phyloP scores from a whole-genome alignment of 352 stramenopile species.

The Thalassiosira livingstoniorum region DNA sequence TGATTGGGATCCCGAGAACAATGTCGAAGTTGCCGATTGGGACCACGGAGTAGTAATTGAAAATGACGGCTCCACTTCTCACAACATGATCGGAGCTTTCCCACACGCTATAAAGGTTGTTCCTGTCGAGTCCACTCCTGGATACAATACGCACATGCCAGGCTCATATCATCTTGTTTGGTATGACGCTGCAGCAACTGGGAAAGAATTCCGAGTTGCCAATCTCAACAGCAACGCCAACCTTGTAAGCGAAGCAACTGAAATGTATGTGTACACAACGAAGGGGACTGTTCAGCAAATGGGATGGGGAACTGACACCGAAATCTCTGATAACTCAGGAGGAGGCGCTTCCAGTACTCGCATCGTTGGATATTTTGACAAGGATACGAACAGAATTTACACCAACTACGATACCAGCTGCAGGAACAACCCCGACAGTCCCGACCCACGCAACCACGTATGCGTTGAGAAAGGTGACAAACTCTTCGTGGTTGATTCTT shows the following conservation, averaged over 20 bases:
- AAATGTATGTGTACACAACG: conserved; percentile 67
- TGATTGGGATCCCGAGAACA: conserved; percentile 79
- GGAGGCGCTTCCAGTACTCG: conserved; percentile 39
- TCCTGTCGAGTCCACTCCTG: conserved; percentile 35
- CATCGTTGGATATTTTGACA: conserved; percentile 67
- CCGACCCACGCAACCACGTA: conserved; percentile 37
- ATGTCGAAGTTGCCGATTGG: conserved; percentile 84
- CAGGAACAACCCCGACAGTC: conserved; percentile 46
- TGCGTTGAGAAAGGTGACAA: conserved; percentile 70
- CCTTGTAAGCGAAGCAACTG: conserved; percentile 42
- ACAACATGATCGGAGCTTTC: conserved; percentile 71
- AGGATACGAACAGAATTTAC: conserved; percentile 63
- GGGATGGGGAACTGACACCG: conserved; percentile 51
- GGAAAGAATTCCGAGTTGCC: conserved; percentile 67
- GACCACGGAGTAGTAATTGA: conserved; percentile 68
- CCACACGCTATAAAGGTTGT: conserved; percentile 70
- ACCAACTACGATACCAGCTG: conserved; percentile 68
- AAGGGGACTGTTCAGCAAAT: conserved; percentile 68
- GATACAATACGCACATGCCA: conserved; percentile 50
- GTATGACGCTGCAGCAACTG: conserved; percentile 51
- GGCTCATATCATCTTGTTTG: conserved; percentile 68
- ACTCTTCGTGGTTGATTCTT: conserved; percentile 66
- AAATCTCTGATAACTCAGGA: conserved; percentile 56
- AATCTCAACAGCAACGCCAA: conserved; percentile 66
- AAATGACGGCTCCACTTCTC: conserved; percentile 42